phyloP scores from a whole-genome alignment of 345 rosid genomes.

The Angophora floribunda region DNA sequence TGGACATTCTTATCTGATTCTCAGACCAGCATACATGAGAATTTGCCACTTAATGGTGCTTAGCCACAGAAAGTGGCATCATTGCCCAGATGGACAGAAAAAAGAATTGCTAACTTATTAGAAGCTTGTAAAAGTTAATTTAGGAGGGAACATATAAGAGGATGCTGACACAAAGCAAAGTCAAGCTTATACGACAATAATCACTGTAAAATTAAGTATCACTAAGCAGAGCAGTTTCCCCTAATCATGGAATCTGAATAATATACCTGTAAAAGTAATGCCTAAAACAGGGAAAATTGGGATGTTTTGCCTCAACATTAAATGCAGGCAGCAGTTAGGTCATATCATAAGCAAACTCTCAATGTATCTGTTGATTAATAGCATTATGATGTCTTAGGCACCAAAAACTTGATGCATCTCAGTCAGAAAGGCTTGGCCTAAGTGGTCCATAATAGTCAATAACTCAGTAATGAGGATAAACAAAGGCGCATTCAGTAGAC shows the following conservation, averaged over 20 bases:
- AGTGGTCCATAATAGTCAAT: background rate
- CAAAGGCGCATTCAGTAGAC: background rate
- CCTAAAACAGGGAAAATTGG: background rate
- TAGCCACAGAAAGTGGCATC: background rate
- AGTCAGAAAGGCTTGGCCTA: background rate
- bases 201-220: background rate
- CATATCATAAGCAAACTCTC: background rate
- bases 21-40: background rate
- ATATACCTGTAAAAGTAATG: background rate
- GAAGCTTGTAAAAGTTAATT: background rate
- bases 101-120: background rate
- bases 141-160: background rate
- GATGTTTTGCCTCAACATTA: background rate
- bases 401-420: background rate
- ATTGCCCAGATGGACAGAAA: background rate
- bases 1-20: background rate
- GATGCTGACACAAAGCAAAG: background rate
- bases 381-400: background rate
- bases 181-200: background rate
- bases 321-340: background rate
- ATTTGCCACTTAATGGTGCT: background rate
- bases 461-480: background rate
- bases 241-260: background rate
- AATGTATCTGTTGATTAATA: background rate
- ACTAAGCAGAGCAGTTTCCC: background rate